phyloP scores from a whole-genome alignment of 257 asterid species.

The Nicotiana knightiana region DNA sequence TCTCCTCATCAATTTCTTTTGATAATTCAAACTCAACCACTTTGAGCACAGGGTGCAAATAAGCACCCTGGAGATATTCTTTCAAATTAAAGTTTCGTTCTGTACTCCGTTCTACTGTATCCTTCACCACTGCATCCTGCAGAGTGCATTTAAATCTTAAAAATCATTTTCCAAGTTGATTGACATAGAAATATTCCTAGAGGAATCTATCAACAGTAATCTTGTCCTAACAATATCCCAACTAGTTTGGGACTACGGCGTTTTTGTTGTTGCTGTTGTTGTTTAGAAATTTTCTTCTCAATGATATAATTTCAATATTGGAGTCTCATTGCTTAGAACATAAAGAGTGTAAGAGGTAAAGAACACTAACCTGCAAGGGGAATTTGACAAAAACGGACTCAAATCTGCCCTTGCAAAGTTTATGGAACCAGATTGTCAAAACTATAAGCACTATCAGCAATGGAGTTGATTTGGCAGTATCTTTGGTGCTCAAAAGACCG shows the following conservation, averaged over 20 bases:
- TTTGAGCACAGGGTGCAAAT: conserved; percentile 58
- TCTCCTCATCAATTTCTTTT: conserved; percentile 22
- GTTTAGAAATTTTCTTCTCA: not conserved
- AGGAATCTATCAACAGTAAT: not conserved
- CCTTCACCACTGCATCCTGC: conserved; percentile 66
- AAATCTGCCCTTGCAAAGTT: conserved; percentile 59
- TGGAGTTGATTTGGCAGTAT: conserved; percentile 54
- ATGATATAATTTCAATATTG: not conserved
- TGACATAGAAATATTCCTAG: not conserved
- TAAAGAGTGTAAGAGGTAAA: not conserved
- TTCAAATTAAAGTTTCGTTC: conserved; percentile 44
- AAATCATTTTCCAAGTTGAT: not conserved
- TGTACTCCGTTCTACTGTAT: conserved; percentile 53
- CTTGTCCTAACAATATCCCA: not conserved
- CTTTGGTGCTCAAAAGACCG: conserved; percentile 33
- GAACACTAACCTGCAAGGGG: conserved; percentile 61
- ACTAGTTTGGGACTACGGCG: not conserved
- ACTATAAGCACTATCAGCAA: conserved; percentile 51
- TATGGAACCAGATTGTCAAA: conserved; percentile 72
- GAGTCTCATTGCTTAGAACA: not conserved
- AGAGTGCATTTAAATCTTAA: not conserved
- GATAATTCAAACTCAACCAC: conserved; percentile 17
- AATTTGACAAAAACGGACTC: conserved; percentile 63
- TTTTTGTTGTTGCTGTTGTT: not conserved
- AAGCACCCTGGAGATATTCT: conserved; percentile 41